phyloP scores from a whole-genome alignment of 345 rosid species.

The Gossypium rotundifolium region DNA sequence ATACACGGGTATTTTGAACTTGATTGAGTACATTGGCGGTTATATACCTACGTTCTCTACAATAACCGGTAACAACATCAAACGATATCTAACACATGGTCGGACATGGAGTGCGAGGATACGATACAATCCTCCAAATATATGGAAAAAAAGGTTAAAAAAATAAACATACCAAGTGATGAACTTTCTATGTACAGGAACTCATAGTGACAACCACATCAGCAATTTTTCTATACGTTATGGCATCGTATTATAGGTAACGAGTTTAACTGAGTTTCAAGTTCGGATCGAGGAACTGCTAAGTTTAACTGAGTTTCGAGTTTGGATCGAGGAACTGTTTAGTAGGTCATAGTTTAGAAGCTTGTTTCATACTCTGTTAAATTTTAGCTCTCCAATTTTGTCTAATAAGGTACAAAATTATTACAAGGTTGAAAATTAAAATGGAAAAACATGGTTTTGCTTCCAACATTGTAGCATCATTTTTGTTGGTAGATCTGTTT shows the following conservation, averaged over 20 bases:
- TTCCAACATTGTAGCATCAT: too few species aligned
- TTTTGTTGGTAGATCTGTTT: too few species aligned
- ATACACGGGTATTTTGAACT: conserved; percentile 72
- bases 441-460: not conserved
- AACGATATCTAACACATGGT: not conserved
- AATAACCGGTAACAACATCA: conserved; percentile 60
- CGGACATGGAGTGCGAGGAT: not conserved
- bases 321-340: not conserved
- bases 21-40: conserved; percentile 53
- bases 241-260: conserved; percentile 50
- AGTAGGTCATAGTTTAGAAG: not conserved
- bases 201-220: conserved; percentile 46
- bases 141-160: not conserved
- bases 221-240: conserved; percentile 42
- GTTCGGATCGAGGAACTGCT: not conserved
- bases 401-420: not conserved
- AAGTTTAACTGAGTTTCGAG: too few species aligned
- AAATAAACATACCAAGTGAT: not conserved
- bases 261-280: not conserved
- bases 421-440: not conserved
- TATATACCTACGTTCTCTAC: conserved; percentile 65
- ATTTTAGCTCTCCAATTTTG: conserved; percentile 18
- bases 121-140: not conserved
- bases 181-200: conserved; percentile 40
- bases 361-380: not conserved